These are phyloP conservation scores for Huntiella omanensis DNA, from an alignment of 2,329 filamentous ascomycete species.

Conservation along the genomic window DNA sequence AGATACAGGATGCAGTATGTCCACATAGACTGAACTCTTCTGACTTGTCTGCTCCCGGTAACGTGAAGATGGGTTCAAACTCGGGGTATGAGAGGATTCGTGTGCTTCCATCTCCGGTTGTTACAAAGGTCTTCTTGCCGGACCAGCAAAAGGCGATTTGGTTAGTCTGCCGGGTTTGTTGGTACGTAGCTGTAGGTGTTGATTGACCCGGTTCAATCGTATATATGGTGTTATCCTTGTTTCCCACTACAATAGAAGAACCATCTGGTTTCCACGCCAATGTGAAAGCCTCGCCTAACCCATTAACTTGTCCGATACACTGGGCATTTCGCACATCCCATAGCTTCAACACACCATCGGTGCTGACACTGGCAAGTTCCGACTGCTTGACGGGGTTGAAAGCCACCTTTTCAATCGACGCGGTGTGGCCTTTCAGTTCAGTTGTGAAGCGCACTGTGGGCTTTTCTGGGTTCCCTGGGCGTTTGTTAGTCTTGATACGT, in stretches of 20 bases:
- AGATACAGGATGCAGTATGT: slow-evolving; percentile 54
- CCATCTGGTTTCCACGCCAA: slow-evolving; percentile 60
- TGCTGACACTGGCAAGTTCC: slow-evolving; percentile 56
- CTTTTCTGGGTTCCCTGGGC: slow-evolving; percentile 54
- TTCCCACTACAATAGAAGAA: slow-evolving; percentile 49
- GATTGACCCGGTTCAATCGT: slow-evolving; percentile 41
- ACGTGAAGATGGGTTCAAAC: slow-evolving; percentile 30
- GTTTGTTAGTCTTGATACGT: not conserved
- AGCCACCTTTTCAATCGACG: slow-evolving; percentile 53
- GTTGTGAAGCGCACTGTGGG: slow-evolving; percentile 56
- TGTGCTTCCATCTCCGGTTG: slow-evolving; percentile 51
- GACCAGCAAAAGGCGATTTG: slow-evolving; percentile 58
- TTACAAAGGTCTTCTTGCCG: slow-evolving; percentile 50
- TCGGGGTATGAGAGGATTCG: slow-evolving; percentile 51
- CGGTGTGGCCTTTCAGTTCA: slow-evolving; percentile 49
- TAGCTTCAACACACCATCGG: slow-evolving; percentile 55
- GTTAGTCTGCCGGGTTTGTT: slow-evolving; percentile 48
- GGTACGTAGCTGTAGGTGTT: slow-evolving; percentile 36
- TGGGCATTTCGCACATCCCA: slow-evolving; percentile 64
- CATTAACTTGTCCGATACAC: slow-evolving; percentile 49
- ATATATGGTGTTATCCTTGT: slow-evolving; percentile 46
- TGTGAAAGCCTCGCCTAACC: slow-evolving; percentile 47
- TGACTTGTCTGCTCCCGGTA: too few species aligned
- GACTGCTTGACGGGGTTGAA: slow-evolving; percentile 64
- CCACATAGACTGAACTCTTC: slow-evolving; percentile 45